phyloP scores from a whole-genome alignment of 23 red algal species.

The Agarophyton chilense region DNA sequence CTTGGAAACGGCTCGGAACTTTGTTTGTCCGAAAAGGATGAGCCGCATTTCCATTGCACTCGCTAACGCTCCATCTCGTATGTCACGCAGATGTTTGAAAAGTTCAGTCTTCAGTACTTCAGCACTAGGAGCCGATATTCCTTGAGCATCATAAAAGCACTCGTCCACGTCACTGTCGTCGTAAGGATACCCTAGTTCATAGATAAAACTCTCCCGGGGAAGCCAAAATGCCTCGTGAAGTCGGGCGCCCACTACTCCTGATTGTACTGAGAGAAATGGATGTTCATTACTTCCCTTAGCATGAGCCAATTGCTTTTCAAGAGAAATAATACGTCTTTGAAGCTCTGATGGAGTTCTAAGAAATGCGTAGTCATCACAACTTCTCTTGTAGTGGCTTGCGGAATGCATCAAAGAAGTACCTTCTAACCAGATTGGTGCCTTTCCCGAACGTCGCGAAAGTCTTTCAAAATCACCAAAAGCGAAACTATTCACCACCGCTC shows the following conservation, averaged over 20 bases:
- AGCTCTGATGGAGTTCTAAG: background rate
- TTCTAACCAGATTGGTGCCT: too few relatives aligned
- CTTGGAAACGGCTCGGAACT: background rate
- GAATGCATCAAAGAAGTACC: too few relatives aligned
- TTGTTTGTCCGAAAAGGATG: background rate
- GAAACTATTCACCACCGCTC: too few relatives aligned
- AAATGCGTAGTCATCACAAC: too few relatives aligned
- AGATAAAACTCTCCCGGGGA: background rate
- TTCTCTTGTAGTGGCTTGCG: too few relatives aligned
- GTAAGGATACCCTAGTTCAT: conserved; percentile 32
- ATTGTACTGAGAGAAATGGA: background rate
- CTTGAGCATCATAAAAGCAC: conserved; percentile 4
- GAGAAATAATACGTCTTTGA: background rate
- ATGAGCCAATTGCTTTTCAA: background rate
- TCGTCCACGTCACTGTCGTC: conserved; percentile 12
- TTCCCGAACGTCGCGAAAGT: too few relatives aligned
- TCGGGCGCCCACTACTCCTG: background rate
- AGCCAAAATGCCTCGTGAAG: background rate
- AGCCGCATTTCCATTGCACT: conserved; percentile 9
- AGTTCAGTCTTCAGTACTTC: conserved; percentile 1
- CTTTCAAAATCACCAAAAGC: too few relatives aligned
- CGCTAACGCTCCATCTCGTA: background rate
- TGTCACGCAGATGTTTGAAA: background rate
- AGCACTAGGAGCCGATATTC: background rate
- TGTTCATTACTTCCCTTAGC: background rate